Conservation (phyloP, 495 filamentous ascomycete species). For the Parathielavia appendiculata region DNA sequence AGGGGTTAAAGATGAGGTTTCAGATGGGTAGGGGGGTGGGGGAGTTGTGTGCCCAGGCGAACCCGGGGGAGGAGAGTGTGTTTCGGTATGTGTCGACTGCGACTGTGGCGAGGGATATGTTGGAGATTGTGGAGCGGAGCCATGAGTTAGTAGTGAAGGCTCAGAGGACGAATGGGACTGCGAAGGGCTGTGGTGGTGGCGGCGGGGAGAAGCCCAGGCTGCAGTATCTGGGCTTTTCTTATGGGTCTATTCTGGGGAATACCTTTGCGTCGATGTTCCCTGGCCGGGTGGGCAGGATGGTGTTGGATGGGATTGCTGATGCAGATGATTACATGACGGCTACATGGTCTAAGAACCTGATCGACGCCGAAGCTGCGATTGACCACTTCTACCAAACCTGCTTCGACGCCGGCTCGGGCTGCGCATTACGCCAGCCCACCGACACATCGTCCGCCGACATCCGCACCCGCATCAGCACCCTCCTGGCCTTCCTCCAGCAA, state of each 20-base stretch:
- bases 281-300: conserved; percentile 37
- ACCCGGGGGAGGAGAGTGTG: conserved; percentile 3
- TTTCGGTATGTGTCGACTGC: conserved; percentile 24
- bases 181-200: neutral
- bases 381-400: conserved; percentile 48
- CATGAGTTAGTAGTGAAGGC: neutral
- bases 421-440: conserved; percentile 45
- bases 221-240: conserved; percentile 58
- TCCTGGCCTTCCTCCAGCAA: conserved; percentile 19
- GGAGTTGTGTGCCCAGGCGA: conserved; percentile 2
- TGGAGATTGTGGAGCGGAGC: conserved; percentile 32
- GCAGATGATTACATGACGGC: conserved; percentile 27
- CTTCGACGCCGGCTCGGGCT: conserved; percentile 38
- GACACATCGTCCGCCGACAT: conserved; percentile 47
- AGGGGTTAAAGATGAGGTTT: neutral
- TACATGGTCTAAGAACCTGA: conserved; percentile 39
- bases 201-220: conserved; percentile 3
- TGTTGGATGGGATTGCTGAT: conserved; percentile 38
- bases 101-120: conserved; percentile 39
- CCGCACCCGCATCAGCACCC: conserved; percentile 36
- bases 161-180: neutral
- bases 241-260: conserved; percentile 55
- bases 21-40: neutral
- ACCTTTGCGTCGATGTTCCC: conserved; percentile 47
- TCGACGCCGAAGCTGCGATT: conserved; percentile 48